Evolutionary conservation across 176 grass and related monocot genomes (phyloP).

Genomic region (Phragmites australis): DNA sequence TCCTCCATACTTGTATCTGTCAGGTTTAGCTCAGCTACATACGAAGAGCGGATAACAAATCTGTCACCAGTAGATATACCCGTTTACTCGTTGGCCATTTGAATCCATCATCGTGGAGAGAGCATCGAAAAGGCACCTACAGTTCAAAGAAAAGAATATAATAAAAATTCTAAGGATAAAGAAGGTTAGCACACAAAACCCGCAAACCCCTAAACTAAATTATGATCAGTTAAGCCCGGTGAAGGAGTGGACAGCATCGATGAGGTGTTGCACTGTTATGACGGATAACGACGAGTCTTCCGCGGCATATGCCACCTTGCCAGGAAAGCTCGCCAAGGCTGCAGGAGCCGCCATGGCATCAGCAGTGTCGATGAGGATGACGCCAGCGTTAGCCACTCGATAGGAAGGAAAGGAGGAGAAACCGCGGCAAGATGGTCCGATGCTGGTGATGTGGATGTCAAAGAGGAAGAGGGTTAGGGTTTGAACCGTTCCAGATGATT

Average conservation of each 20-base stretch:
- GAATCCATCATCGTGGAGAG: conserved; percentile 4
- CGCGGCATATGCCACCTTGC: not conserved
- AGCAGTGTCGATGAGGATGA: not conserved
- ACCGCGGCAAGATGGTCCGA: not conserved
- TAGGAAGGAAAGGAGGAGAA: conserved; percentile 7
- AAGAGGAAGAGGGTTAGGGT: not conserved
- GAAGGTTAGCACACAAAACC: not conserved
- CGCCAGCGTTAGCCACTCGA: not conserved
- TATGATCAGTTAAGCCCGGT: not conserved
- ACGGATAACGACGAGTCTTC: not conserved
- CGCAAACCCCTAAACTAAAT: not conserved
- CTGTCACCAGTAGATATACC: no score
- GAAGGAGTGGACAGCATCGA: conserved; percentile 11
- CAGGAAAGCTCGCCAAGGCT: not conserved
- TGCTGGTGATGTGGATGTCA: not conserved
- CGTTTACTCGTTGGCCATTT: no score
- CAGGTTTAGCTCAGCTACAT: no score
- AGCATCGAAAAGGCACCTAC: not conserved
- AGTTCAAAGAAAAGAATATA: no score
- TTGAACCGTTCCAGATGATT: not conserved
- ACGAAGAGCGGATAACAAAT: no score
- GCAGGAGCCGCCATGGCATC: not conserved
- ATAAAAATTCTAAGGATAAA: not conserved
- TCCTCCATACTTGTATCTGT: no score
- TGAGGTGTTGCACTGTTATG: not conserved